These are phyloP conservation scores for Ceratocystis diversiconidia DNA, from an alignment of 2,329 filamentous ascomycete species.

Conservation along the genomic window DNA sequence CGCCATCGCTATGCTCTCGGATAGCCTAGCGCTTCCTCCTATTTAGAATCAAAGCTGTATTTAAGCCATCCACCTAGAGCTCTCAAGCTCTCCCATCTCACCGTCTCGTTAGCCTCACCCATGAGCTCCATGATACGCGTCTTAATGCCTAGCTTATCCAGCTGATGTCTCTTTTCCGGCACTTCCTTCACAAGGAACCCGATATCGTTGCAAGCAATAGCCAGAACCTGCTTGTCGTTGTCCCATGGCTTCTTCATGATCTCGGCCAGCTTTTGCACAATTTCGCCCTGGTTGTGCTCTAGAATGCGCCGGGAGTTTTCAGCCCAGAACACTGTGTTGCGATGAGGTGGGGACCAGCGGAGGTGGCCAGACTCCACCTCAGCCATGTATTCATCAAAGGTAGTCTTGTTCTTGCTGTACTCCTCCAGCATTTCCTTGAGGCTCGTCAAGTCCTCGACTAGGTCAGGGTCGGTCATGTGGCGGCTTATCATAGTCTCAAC, in stretches of 20 bases:
- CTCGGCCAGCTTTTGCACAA: slow-evolving; percentile 69
- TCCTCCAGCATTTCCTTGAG: slow-evolving; percentile 51
- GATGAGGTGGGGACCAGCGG: slow-evolving; percentile 84
- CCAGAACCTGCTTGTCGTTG: slow-evolving; percentile 76
- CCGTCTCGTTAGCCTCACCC: slow-evolving; percentile 74
- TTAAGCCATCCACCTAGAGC: slow-evolving; percentile 57
- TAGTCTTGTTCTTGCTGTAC: slow-evolving; percentile 56
- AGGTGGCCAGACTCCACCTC: slow-evolving; percentile 78
- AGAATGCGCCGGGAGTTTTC: slow-evolving; percentile 82
- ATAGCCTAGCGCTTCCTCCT: slow-evolving; percentile 13
- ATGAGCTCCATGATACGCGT: slow-evolving; percentile 84
- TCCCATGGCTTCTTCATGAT: slow-evolving; percentile 61
- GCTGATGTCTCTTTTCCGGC: slow-evolving; percentile 62
- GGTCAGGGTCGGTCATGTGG: slow-evolving; percentile 49
- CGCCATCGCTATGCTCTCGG: neutral
- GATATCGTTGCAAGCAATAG: slow-evolving; percentile 85
- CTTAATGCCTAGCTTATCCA: slow-evolving; percentile 79
- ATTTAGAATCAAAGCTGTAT: slow-evolving; percentile 42
- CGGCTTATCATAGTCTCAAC: slow-evolving; percentile 48
- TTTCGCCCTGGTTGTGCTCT: slow-evolving; percentile 64
- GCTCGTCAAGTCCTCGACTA: slow-evolving; percentile 46
- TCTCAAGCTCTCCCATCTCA: slow-evolving; percentile 82
- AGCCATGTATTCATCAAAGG: slow-evolving; percentile 78
- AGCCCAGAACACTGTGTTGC: slow-evolving; percentile 75
- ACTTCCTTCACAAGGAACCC: slow-evolving; percentile 80